phyloP scores from a whole-genome alignment of 2,329 filamentous ascomycete genomes.

The Aspergillus amoenus region DNA sequence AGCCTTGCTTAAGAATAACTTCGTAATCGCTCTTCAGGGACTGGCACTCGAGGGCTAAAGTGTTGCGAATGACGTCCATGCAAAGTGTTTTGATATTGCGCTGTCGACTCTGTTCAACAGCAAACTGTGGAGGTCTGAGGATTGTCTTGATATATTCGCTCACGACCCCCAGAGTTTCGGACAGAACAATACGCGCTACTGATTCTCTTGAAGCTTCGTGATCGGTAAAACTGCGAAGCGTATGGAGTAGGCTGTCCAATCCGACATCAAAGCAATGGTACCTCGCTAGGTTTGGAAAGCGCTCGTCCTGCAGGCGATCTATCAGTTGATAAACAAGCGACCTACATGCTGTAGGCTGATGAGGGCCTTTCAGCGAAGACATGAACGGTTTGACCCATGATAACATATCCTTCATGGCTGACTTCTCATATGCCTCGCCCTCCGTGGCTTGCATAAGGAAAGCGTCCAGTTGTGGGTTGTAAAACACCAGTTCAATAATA shows the following conservation, averaged over 20 bases:
- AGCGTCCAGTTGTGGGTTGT: slow-evolving; percentile 65
- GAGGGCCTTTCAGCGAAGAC: slow-evolving; percentile 70
- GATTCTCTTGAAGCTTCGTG: slow-evolving; percentile 46
- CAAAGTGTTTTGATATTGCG: slow-evolving; percentile 56
- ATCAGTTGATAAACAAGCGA: slow-evolving; percentile 76
- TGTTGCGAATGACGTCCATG: slow-evolving; percentile 64
- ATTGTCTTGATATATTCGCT: slow-evolving; percentile 54
- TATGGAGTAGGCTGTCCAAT: slow-evolving; percentile 46
- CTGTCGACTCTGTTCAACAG: slow-evolving; percentile 48
- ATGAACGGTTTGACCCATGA: slow-evolving; percentile 79
- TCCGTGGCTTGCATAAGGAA: slow-evolving; percentile 52
- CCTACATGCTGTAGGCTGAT: slow-evolving; percentile 76
- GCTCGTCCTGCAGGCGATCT: slow-evolving; percentile 50
- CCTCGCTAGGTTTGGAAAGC: slow-evolving; percentile 42
- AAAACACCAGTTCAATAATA: slow-evolving; percentile 81
- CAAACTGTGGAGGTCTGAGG: slow-evolving; percentile 56
- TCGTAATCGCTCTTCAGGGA: slow-evolving; percentile 68
- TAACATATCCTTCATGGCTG: slow-evolving; percentile 63
- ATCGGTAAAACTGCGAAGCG: slow-evolving; percentile 49
- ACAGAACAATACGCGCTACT: slow-evolving; percentile 49
- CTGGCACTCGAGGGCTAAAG: slow-evolving; percentile 69
- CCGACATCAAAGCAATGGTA: slow-evolving; percentile 49
- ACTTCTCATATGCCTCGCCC: slow-evolving; percentile 53
- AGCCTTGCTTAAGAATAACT: slow-evolving; percentile 60
- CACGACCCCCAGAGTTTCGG: slow-evolving; percentile 49